Base-by-base conservation (phyloP, 2,329 filamentous ascomycete species). In the Ophiostoma sp. region DNA sequence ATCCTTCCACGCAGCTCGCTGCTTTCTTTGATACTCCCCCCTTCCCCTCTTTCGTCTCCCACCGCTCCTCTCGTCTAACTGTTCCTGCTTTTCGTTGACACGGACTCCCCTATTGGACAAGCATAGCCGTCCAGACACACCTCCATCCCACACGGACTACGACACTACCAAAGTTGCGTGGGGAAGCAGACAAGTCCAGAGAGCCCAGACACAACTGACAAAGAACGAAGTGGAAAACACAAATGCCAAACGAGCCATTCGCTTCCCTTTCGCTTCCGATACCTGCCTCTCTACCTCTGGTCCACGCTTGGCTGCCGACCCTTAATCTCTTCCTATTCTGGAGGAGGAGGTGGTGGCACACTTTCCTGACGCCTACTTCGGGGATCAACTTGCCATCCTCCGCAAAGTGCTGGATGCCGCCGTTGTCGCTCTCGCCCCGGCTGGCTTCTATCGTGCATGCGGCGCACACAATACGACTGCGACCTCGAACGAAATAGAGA, bases 71-170 rank as follows among this genome's bases (percentile, higher is more conserved):
- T 36, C 42, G 66, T 22, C 66, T 8, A 36, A 22, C 64, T 52
- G 42, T 52, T 69, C 64, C 25, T 69, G 42, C 45, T 50, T 63
- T 59, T 15, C n/a, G n/a, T 66, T 61, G 25, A 36, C 59, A 31
- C 45, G 70, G 70, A 64, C 45, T 52, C 45, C 33, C 70, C 45
- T 45, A 50, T 72, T 64, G 45, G 57, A 64, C 59, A 45, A 45
- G 59, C 31, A n/a, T 39, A 48, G 28, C 39, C 25, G 57, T 55
- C 31, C 31, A 66, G 9, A 45, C 52, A 71, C 42, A 55, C 70
- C 69, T 33, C 70, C 70, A 57, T 68, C 22, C 48, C 61, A 36
- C 48, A 72, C 57, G 52, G 45, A 66, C 55, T 73, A 59, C 66
- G 45, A 73, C 66, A 48, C n/a, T 70, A 36, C 25, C 5, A 66